phyloP scores from a whole-genome alignment of 805 yeast genomes.

The Ogataea nakhonphanomensis region DNA sequence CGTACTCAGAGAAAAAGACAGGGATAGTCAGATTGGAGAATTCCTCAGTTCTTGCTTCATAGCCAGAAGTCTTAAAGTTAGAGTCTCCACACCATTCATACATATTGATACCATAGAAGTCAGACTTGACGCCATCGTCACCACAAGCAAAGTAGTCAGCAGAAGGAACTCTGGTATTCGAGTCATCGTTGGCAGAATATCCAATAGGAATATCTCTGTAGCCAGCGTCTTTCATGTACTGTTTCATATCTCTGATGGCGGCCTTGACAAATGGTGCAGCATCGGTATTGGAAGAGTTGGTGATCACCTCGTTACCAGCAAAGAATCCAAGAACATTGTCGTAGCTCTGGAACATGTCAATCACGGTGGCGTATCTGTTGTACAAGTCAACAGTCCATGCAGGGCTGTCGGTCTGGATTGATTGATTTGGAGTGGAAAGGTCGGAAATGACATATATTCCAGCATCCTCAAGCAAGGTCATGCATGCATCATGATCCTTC shows the following conservation, averaged over 20 bases:
- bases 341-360: constrained; percentile 76
- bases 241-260: constrained; percentile 84
- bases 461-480: constrained; percentile 69
- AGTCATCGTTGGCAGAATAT: constrained; percentile 87
- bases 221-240: constrained; percentile 60
- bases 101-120: constrained; percentile 82
- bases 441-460: constrained; percentile 93
- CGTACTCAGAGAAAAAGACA: constrained; percentile 83
- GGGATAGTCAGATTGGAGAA: constrained; percentile 74
- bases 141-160: constrained; percentile 91
- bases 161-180: constrained; percentile 68
- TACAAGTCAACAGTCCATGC: constrained; percentile 70
- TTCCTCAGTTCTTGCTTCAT: constrained; percentile 65
- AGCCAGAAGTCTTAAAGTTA: constrained; percentile 60
- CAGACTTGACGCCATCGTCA: constrained; percentile 57
- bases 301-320: constrained; percentile 97
- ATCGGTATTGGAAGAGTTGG: constrained; percentile 75
- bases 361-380: constrained; percentile 74
- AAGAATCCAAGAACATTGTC: constrained; percentile 87
- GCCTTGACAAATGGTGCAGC: constrained; percentile 96
- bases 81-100: constrained; percentile 84
- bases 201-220: constrained; percentile 90
- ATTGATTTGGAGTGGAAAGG: constrained; percentile 76
- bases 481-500: constrained; percentile 70
- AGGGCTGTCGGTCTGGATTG: constrained; percentile 77